Conservation (phyloP, 2,329 filamentous ascomycete species). For the Trichoderma sp. region DNA sequence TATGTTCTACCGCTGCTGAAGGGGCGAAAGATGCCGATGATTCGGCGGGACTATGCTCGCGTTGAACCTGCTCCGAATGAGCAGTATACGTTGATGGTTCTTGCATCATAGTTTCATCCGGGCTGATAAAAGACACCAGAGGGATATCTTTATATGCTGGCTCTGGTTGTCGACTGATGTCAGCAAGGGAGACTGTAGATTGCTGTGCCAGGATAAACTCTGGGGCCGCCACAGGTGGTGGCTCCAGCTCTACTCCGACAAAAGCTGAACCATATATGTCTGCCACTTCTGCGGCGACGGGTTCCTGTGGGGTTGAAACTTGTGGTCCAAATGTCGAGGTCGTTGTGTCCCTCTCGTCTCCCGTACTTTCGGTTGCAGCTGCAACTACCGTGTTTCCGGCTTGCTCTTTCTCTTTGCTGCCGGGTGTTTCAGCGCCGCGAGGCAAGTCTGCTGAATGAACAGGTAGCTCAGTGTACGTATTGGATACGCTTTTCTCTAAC, state of each 20-base stretch:
- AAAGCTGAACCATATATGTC: background rate
- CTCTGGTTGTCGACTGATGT: slow-evolving; percentile 37
- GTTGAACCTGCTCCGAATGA: slow-evolving; percentile 31
- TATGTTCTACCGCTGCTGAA: slow-evolving; percentile 40
- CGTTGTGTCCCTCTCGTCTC: background rate
- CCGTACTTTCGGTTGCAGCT: background rate
- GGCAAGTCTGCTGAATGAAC: background rate
- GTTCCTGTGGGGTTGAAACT: background rate
- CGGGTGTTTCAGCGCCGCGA: background rate
- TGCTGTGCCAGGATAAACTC: slow-evolving; percentile 23
- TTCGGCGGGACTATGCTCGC: slow-evolving; percentile 29
- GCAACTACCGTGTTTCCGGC: background rate
- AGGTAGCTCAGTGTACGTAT: background rate
- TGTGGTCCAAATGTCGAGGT: background rate
- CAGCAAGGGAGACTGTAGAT: slow-evolving; percentile 42
- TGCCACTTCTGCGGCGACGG: background rate
- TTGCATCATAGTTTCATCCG: slow-evolving; percentile 26
- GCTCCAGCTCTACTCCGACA: background rate
- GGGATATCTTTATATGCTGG: slow-evolving; percentile 27
- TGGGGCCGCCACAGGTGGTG: background rate
- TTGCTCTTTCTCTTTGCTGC: background rate
- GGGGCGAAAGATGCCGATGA: slow-evolving; percentile 25
- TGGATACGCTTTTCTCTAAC: background rate
- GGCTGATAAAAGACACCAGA: slow-evolving; percentile 27
- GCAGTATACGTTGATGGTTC: slow-evolving; percentile 27